phyloP scores from a whole-genome alignment of 371 early-diverging fungal genomes.

The Nematocida sp. region DNA sequence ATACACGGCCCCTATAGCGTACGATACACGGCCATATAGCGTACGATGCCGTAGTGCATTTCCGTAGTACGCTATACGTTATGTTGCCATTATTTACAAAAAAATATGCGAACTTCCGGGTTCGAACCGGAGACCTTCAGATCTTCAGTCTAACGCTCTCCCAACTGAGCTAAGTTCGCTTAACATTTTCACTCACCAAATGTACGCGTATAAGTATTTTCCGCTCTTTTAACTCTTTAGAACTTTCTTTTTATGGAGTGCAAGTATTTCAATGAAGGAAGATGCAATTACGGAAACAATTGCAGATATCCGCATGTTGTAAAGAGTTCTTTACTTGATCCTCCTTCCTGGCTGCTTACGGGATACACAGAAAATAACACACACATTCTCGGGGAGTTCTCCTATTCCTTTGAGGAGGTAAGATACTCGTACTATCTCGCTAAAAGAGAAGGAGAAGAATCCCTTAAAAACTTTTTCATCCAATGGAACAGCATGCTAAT shows the following conservation, averaged over 20 bases:
- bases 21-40: too few species aligned
- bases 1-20: not conserved
- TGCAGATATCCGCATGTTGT: slow-evolving; percentile 52
- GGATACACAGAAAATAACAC: slow-evolving; percentile 18
- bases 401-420: not conserved
- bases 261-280: slow-evolving; percentile 50
- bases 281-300: slow-evolving; percentile 52
- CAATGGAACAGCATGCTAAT: slow-evolving; percentile 9
- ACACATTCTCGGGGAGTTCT: not conserved
- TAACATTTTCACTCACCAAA: too few species aligned
- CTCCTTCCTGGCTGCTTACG: slow-evolving; percentile 56
- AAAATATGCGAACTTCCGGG: slow-evolving; percentile 64
- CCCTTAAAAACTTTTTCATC: slow-evolving; percentile 38
- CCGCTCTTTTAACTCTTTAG: not conserved
- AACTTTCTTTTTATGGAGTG: slow-evolving; percentile 36
- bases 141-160: slow-evolving; percentile 72
- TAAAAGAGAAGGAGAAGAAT: slow-evolving; percentile 28
- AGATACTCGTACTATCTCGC: slow-evolving; percentile 18
- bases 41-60: too few species aligned
- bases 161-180: slow-evolving; percentile 72
- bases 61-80: too few species aligned
- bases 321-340: slow-evolving; percentile 52
- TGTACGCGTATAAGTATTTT: not conserved
- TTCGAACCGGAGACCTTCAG: slow-evolving; percentile 71
- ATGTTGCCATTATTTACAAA: too few species aligned